Evolutionary conservation across 2,329 filamentous ascomycete genomes (phyloP), one percentile per base, ranked within the genome.

Genomic region (Colletotrichum sp.): DNA sequence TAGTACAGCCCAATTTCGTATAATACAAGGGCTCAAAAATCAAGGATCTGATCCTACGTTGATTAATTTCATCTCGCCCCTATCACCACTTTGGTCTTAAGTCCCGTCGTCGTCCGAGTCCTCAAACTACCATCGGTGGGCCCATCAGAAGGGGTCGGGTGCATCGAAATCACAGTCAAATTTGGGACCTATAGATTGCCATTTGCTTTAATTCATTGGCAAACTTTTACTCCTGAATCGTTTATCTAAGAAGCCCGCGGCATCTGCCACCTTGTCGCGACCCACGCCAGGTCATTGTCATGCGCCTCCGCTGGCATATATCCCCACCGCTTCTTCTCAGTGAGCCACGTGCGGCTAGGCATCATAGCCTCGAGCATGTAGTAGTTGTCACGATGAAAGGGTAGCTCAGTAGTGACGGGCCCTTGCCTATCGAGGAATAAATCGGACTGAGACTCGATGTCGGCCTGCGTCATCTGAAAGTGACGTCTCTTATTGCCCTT

Each of bases 311-410:
- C 82, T 2, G 85, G 83, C 52, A 87, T 72, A 59, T 92, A 92
- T 49, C 87, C 80, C 90, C 90, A 92, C 57, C 81, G 81, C 49
- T 83, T 80, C 6, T 85, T 79, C 11, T 87, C 83, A 19, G 84
- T 84, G 64, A 82, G 86, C 90, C 90, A 92, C 62, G 86, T 87
- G 27, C 91, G 85, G 77, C 90, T 90, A 1, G 91, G 91, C 64
- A 92, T 79, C 78, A 90, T 92, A 2, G 88, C 89, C 80, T 92
- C 86, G 32, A 92, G 85, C 84, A 90, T 87, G 79, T 92, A 91
- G 79, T 92, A 92, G 62, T 89, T 88, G 74, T 92, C 91, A 27
- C 91, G 83, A 67, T 89, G 86, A 71, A 86, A 91, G 0, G 90
- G 90, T 13, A 91, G 87, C 69, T 91, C 89, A 13, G 88, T 79